Evolutionary conservation across 805 yeast species (phyloP).

Genomic region (Crinitomyces ghanaensis): DNA sequence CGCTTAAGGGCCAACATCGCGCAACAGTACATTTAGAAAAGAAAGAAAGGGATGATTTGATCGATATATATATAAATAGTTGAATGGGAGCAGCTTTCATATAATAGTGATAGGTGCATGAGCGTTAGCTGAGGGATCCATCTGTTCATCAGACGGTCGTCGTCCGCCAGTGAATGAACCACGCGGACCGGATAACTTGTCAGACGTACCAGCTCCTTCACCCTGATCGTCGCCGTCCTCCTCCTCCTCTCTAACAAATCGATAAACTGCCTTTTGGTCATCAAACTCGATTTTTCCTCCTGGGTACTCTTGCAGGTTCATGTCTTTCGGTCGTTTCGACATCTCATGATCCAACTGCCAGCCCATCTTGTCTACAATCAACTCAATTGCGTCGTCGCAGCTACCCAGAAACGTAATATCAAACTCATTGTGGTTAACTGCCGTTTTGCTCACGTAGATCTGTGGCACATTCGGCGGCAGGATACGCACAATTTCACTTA

Average conservation of each 20-base stretch:
- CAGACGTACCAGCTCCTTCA: slow-evolving; percentile 2
- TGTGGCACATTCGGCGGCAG: slow-evolving; percentile 71
- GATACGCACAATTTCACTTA: slow-evolving; percentile 71
- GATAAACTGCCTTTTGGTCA: slow-evolving; percentile 19
- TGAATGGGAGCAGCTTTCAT: no score
- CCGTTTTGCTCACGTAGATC: slow-evolving; percentile 65
- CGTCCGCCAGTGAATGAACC: no score
- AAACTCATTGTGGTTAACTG: slow-evolving; percentile 64
- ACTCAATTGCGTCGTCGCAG: slow-evolving; percentile 73
- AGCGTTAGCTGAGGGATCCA: no score
- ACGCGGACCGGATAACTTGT: background rate
- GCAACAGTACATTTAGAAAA: no score
- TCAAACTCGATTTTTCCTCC: slow-evolving; percentile 18
- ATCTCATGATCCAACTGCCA: slow-evolving; percentile 49
- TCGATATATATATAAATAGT: no score
- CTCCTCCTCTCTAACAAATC: slow-evolving; percentile 8
- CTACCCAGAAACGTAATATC: slow-evolving; percentile 67
- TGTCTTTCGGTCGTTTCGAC: slow-evolving; percentile 9
- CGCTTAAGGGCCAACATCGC: no score
- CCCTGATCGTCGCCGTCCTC: slow-evolving; percentile 4
- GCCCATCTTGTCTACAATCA: slow-evolving; percentile 42
- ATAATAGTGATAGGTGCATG: no score
- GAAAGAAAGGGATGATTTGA: no score
- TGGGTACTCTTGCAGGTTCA: slow-evolving; percentile 10
- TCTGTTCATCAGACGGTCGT: no score